Evolutionary conservation across 2,329 filamentous ascomycete genomes (phyloP), one percentile per base, ranked within the genome.

Genomic region (Diplodia scrobiculata): DNA sequence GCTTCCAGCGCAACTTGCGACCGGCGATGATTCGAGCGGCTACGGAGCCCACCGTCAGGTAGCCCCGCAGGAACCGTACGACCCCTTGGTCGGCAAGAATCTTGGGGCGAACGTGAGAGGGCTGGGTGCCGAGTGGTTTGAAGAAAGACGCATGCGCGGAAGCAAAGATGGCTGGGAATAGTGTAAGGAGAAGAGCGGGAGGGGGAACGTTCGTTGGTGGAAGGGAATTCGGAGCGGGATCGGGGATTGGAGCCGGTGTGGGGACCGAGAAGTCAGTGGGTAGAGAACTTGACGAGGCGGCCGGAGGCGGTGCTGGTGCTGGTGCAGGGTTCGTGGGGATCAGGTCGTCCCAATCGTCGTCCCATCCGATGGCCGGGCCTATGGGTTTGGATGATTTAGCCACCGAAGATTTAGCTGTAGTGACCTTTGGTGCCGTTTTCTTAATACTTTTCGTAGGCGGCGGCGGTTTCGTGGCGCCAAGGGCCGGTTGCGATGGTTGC

Each of bases 131-230:
- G 63, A 90, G 83, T 2, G 87, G 86, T 70, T 86, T 86, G 75
- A 91, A 88, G 1, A 94, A 82, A 25, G 83, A 81, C 19, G 84
- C 79, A 68, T 88, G 85, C 4, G 89, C 88, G 32, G 88, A 81
- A 21, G 85, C 82, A 68, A 97, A 86, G 5, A 96, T 79, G 7
- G 85, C 81, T 0, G 91, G 87, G 70, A 97, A 92, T 7, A 92
- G 77, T 9, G 90, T 88, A 25, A 98, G 83, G 14, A 98, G 82
- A 21, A 96, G 84, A 0, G 91, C 91, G 0, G 94, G 94, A 4
- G 94, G 94, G 10, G 94, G 94, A 7, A 97, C 87, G 73, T 97
- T 97, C 19, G 88, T 91, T 5, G 92, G 92, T 5, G 91, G 90
- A 27, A 78, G 68, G 65, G 77, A 74, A 34, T 70, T 72, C 14